These are phyloP conservation scores for Acacia concinna DNA, from an alignment of 331 rosid genomes.

Conservation along the genomic window DNA sequence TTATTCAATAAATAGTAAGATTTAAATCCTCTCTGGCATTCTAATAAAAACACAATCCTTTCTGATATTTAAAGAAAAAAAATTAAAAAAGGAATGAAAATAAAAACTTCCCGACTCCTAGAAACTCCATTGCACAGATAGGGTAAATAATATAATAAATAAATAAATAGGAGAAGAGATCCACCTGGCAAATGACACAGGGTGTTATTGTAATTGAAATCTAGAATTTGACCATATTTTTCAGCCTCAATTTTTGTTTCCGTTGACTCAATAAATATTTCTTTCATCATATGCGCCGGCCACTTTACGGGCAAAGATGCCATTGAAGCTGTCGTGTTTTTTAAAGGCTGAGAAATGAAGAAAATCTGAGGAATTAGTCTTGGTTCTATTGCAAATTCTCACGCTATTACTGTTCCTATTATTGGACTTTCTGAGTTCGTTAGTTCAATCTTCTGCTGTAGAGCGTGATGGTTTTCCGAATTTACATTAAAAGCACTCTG, in stretches of 20 bases:
- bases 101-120: background rate
- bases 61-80: no score
- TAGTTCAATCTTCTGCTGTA: background rate
- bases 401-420: background rate
- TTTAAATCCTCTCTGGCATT: background rate
- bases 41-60: no score
- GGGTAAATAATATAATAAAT: background rate
- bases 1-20: background rate
- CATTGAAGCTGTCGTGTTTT: background rate
- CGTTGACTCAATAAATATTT: background rate
- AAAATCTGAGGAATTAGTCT: background rate
- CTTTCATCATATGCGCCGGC: background rate
- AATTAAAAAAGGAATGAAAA: background rate
- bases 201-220: background rate
- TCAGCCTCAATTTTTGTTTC: background rate
- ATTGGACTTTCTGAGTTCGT: background rate
- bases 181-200: background rate
- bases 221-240: background rate
- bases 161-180: background rate
- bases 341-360: background rate
- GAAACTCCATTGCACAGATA: background rate
- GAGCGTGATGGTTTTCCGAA: background rate
- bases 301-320: background rate
- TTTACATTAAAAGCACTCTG: background rate
- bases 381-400: background rate